Base-by-base conservation (phyloP, 1,284 basidiomycete species). In the Cystobasidium sp. region DNA sequence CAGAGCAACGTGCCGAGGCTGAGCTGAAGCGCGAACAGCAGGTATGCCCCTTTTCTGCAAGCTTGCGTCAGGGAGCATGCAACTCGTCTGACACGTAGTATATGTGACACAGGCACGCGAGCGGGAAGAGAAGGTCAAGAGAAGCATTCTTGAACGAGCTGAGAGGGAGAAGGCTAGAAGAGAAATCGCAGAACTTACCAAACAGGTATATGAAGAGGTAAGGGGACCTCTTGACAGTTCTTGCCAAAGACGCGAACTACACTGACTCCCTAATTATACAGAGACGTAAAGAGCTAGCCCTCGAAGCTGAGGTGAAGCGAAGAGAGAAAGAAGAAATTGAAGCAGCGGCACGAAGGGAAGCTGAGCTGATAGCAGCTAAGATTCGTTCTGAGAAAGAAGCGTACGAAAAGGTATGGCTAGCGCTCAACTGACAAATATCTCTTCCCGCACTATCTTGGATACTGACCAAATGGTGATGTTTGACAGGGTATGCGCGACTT, bases 91-190 rank as follows among this genome's bases (percentile, higher is more conserved):
- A 63, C 61, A 14, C 31, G 14, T 24, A 49, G 31, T 24, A n/a
- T 41, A 2, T 31, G 24, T 14, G 31, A 8, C 18, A 5, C 9
- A 71, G 69, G 61, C 51, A 18, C 44, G n/a, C 10, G 59, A 71
- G 22, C 58, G 69, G 22, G 61, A 62, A 6, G 47, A 62, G 41
- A 71, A 71, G 14, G 22, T 63, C 16, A 37, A 49, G 43, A 43
- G 69, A 20, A 55, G 41, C n/a, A 61, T 58, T n/a, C 52, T 44
- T 22, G 78, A 81, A 46, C 78, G 82, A 5, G 83, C 82, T 81
- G 80, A 79, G 20, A 77, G 78, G 65, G 75, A 76, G 22, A 66
- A 52, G 14, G 76, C 80, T 6, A 47, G 75, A 8, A 71, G 61
- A 16, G 73, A 68, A 78, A 76, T 52, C 1, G 77, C 80, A 20